Conservation (phyloP, 2,329 filamentous ascomycete genomes). For the Pseudogymnoascus sp. region DNA sequence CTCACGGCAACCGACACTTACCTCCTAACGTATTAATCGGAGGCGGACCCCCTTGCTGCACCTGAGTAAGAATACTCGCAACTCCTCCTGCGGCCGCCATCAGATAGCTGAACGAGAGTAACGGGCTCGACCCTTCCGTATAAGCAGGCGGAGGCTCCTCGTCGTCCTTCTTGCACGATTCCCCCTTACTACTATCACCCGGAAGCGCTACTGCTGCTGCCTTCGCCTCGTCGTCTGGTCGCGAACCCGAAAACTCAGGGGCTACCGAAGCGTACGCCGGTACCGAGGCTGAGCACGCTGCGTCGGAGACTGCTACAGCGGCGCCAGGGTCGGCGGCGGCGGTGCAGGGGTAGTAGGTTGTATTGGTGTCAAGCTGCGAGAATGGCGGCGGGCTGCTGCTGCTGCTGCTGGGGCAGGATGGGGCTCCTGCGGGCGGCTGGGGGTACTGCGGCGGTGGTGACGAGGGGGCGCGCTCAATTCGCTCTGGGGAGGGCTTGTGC, state of each 20-base stretch:
- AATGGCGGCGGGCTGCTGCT: slow-evolving; percentile 22
- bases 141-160: slow-evolving; percentile 93
- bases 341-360: slow-evolving; percentile 31
- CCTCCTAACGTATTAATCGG: slow-evolving; percentile 85
- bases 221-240: slow-evolving; percentile 60
- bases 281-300: slow-evolving; percentile 31
- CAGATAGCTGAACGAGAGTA: slow-evolving; percentile 87
- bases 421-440: slow-evolving; percentile 40
- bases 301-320: slow-evolving; percentile 33
- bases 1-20: slow-evolving; percentile 33
- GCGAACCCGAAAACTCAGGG: background rate
- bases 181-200: slow-evolving; percentile 71
- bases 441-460: slow-evolving; percentile 50
- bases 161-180: slow-evolving; percentile 70
- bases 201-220: slow-evolving; percentile 60
- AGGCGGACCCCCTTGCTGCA: slow-evolving; percentile 80
- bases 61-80: slow-evolving; percentile 98
- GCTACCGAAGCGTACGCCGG: slow-evolving; percentile 46
- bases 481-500: slow-evolving; percentile 20
- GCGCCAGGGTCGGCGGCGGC: slow-evolving; percentile 37
- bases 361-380: slow-evolving; percentile 34
- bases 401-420: slow-evolving; percentile 40
- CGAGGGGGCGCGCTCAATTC: slow-evolving; percentile 34
- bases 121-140: slow-evolving; percentile 85
- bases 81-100: slow-evolving; percentile 97